Evolutionary conservation across 306 rosid species (phyloP), one percentile per base, ranked within the genome.

Genomic region (Gastrolobium bilobum): DNA sequence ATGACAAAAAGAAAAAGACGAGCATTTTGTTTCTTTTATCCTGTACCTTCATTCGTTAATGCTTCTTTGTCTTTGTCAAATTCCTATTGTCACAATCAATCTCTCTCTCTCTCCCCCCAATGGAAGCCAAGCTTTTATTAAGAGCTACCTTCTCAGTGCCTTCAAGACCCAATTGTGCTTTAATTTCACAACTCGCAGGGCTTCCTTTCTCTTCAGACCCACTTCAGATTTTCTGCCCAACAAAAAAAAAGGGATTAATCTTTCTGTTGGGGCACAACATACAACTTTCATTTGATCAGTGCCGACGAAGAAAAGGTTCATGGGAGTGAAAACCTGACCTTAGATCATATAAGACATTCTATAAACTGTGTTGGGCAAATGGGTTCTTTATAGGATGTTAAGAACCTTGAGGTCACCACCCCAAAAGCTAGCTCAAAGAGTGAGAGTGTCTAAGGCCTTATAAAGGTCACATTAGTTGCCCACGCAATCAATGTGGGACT

Each of bases 251-350:
- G 40, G 51, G 26, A 20, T 20, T 40, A 26, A 39, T 54, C 81
- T 73, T 4, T 77, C 81, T 54, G 3, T 63, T 52, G 84, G 33
- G 62, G 81, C 79, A 20, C 26, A 20, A 10, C 46, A 73, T 74
- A 57, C 83, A 2, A 15, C 68, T 37, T 73, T 89, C 51, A 31
- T 9, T 31, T 88, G 94, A 66, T 65, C 87, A 30, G 51, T 69
- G 79, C 80, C 89, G 10, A 67, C 35, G 10, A 87, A 75, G 88
- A 79, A 78, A 46, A 86, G 91, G 81, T 77, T 79, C 51, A 91
- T 74, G 84, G 39, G 61, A 88, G 90, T 43, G 87, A 87, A 38
- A 85, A 70, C 77, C 78, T 88, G 77, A 91, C 91, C 39, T 87
- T 90, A 2, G 93, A 88, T 8, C 43, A 80, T 71, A 85, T 91